These are phyloP conservation scores for Talaromyces nanjingensis DNA, from an alignment of 495 filamentous ascomycete genomes.

Conservation along the genomic window DNA sequence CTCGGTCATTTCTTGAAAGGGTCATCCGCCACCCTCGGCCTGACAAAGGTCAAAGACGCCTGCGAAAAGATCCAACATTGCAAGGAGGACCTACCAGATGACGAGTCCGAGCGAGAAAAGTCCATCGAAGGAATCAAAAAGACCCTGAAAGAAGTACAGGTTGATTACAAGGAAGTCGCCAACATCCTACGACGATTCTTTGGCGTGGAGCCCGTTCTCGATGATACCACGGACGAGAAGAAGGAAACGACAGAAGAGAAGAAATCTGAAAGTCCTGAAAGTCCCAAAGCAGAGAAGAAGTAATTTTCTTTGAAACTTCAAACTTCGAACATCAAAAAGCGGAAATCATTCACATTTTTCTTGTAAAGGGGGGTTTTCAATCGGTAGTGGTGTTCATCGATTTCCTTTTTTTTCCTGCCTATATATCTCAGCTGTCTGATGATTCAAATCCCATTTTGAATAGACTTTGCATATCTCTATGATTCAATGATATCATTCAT, in stretches of 20 bases:
- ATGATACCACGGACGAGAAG: slow-evolving; percentile 8
- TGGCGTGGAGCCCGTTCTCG: slow-evolving; percentile 26
- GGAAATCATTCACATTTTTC: not conserved
- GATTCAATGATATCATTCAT: not conserved
- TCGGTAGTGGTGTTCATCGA: not conserved
- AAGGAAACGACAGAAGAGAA: not conserved
- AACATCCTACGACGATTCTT: slow-evolving; percentile 67
- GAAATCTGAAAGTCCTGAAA: slow-evolving; percentile 5
- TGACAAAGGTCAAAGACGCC: slow-evolving; percentile 83
- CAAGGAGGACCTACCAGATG: slow-evolving; percentile 48
- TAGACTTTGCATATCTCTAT: slow-evolving; percentile 4
- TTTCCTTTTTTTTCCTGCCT: not conserved
- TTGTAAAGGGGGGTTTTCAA: not conserved
- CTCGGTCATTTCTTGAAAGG: slow-evolving; percentile 97
- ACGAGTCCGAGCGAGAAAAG: slow-evolving; percentile 53
- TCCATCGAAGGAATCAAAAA: slow-evolving; percentile 62
- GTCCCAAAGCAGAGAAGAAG: slow-evolving; percentile 15
- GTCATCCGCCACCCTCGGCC: slow-evolving; percentile 91
- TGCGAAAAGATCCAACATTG: slow-evolving; percentile 97
- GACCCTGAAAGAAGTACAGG: slow-evolving; percentile 63
- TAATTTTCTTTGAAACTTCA: slow-evolving; percentile 3
- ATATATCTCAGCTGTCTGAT: not conserved
- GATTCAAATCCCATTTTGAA: slow-evolving; percentile 10
- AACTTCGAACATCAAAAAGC: not conserved
- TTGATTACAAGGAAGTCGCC: slow-evolving; percentile 72